Evolutionary conservation across 768 basidiomycete species (phyloP).

Genomic region (Pisolithus albus): DNA sequence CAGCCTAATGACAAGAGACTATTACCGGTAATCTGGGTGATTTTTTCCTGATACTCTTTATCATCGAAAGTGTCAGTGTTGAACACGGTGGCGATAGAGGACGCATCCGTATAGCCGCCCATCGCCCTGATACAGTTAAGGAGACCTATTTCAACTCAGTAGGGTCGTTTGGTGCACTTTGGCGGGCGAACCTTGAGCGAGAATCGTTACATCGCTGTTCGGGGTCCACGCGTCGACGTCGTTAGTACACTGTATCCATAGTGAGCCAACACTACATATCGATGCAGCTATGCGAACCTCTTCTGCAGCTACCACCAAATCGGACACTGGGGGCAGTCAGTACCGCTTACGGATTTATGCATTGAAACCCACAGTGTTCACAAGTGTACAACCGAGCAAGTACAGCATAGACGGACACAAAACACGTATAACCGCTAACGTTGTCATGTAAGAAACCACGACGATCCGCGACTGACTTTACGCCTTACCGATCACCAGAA

Average conservation of each 20-base stretch:
- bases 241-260: constrained; percentile 38
- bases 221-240: constrained; percentile 54
- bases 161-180: background rate
- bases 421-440: constrained; percentile 53
- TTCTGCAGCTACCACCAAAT: constrained; percentile 50
- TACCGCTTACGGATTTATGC: background rate
- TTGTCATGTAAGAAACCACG: background rate
- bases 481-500: constrained; percentile 55
- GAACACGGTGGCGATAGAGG: constrained; percentile 46
- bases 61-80: constrained; percentile 58
- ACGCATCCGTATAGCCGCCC: constrained; percentile 50
- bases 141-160: constrained; percentile 31
- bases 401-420: constrained; percentile 50
- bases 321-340: constrained; percentile 39
- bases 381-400: constrained; percentile 51
- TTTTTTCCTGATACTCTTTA: constrained; percentile 40
- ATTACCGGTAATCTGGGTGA: constrained; percentile 41
- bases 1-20: constrained; percentile 51
- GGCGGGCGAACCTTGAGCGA: constrained; percentile 43
- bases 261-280: background rate
- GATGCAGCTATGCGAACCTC: constrained; percentile 36
- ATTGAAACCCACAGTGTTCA: constrained; percentile 46
- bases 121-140: constrained; percentile 59
- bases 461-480: background rate
- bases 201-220: constrained; percentile 43